Percentiles rank a stretch among this genome's conserved stretches.
Conservation (phyloP, 1,284 basidiomycete genomes). For the Ganoderma sinense region DNA sequence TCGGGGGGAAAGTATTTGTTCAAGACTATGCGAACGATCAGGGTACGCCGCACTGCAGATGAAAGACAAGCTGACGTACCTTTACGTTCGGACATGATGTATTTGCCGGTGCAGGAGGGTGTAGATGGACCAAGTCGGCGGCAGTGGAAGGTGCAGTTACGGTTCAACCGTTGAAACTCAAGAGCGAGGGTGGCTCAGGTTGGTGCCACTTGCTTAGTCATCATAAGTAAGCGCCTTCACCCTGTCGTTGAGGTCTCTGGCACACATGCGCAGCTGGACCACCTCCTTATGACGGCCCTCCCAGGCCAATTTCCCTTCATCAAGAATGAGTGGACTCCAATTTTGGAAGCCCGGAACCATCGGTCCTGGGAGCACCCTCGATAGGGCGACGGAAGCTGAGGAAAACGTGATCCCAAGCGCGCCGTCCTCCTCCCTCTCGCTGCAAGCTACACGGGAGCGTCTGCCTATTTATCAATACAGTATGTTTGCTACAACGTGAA, state of each 20-base stretch:
- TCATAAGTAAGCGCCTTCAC: background rate
- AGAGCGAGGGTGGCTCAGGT: background rate
- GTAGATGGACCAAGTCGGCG: background rate
- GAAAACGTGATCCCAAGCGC: constrained; percentile 73
- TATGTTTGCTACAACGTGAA: constrained; percentile 34
- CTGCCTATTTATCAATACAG: constrained; percentile 92
- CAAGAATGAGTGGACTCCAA: constrained; percentile 52
- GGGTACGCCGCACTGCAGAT: background rate
- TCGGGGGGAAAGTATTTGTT: constrained; percentile 95
- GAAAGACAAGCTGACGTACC: constrained; percentile 47
- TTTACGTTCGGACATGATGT: constrained; percentile 89
- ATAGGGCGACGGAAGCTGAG: constrained; percentile 82
- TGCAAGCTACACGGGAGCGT: constrained; percentile 79
- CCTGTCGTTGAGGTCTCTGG: no score
- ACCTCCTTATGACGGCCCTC: background rate
- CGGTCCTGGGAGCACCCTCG: constrained; percentile 88
- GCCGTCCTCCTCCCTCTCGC: constrained; percentile 61
- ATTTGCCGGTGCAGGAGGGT: background rate
- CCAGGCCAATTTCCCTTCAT: background rate
- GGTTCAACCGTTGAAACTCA: background rate
- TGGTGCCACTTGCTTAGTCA: background rate
- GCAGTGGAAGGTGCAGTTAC: background rate
- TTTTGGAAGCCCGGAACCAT: constrained; percentile 88
- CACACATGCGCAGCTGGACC: no score
- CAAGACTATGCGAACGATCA: constrained; percentile 59